Evolutionary conservation across 2,329 filamentous ascomycete species (phyloP).

Genomic region (Nothophoma quercina): DNA sequence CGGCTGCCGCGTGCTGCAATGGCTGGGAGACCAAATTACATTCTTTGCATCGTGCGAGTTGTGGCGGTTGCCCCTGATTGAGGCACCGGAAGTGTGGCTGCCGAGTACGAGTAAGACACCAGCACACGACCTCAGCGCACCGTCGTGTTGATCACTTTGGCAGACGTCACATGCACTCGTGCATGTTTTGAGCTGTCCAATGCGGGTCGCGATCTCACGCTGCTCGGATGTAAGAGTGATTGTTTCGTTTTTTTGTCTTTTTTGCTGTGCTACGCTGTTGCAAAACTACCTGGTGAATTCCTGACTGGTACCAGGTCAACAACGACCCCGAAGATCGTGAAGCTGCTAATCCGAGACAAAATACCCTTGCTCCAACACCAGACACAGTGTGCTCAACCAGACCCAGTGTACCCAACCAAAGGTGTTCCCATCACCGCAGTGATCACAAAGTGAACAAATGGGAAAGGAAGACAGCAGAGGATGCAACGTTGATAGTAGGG

Average conservation of each 20-base stretch:
- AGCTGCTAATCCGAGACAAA: too few species aligned
- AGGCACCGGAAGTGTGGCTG: constrained; percentile 9
- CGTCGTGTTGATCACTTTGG: constrained; percentile 1
- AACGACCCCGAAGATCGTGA: too few species aligned
- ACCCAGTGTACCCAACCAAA: too few species aligned
- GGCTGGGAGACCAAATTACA: constrained; percentile 1
- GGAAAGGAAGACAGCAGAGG: too few species aligned
- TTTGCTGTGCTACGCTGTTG: not conserved
- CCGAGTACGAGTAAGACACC: constrained; percentile 16
- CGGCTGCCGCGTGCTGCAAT: constrained; percentile 1
- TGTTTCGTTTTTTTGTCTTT: not conserved
- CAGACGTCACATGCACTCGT: constrained; percentile 5
- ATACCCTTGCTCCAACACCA: too few species aligned
- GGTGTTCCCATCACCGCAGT: too few species aligned
- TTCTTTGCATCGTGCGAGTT: constrained; percentile 1
- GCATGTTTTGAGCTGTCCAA: not conserved
- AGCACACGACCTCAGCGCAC: not conserved
- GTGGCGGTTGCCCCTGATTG: constrained; percentile 10
- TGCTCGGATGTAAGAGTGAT: too few species aligned
- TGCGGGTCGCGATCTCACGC: too few species aligned
- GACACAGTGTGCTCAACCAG: too few species aligned
- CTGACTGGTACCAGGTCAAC: not conserved
- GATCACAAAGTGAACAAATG: too few species aligned
- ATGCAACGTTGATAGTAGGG: too few species aligned
- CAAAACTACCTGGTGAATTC: not conserved